Percentiles rank a stretch among this genome's conserved stretches.
Conservation (phyloP, 352 stramenopile genomes). For the Phytophthora fragariae region DNA sequence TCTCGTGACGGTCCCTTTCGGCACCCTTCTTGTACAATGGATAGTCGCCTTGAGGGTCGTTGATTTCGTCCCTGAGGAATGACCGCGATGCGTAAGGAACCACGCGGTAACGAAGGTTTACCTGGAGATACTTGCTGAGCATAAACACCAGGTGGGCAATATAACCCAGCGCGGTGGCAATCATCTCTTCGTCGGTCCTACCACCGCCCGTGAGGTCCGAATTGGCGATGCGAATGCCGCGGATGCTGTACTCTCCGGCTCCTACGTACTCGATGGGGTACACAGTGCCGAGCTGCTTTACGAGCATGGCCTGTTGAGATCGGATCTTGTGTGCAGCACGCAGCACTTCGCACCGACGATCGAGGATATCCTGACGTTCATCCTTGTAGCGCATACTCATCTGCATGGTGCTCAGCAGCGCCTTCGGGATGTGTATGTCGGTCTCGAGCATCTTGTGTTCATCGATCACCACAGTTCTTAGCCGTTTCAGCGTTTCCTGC, state of each 20-base stretch:
- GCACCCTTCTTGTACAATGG: constrained; percentile 84
- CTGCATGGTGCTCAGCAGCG: constrained; percentile 77
- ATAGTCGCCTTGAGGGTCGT: constrained; percentile 82
- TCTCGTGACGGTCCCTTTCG: constrained; percentile 82
- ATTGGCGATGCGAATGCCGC: constrained; percentile 79
- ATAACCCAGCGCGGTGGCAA: constrained; percentile 87
- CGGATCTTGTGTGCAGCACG: constrained; percentile 86
- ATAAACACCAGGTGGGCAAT: constrained; percentile 91
- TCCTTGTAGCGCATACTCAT: constrained; percentile 88
- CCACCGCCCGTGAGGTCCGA: constrained; percentile 68
- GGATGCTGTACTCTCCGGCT: constrained; percentile 83
- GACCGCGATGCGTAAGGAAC: constrained; percentile 83
- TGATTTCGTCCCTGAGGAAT: constrained; percentile 88
- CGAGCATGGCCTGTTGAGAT: constrained; percentile 78
- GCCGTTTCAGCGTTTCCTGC: constrained; percentile 56
- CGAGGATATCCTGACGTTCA: constrained; percentile 79
- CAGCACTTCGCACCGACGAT: constrained; percentile 79
- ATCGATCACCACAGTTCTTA: constrained; percentile 74
- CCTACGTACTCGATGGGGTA: constrained; percentile 89
- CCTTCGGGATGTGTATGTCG: constrained; percentile 84
- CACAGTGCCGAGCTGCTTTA: constrained; percentile 76
- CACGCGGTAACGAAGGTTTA: constrained; percentile 86
- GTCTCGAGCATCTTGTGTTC: constrained; percentile 82
- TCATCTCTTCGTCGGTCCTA: constrained; percentile 76
- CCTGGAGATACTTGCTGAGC: constrained; percentile 89